A percentile compares a stretch with the other conserved stretches of the same genome.
Evolutionary conservation across 371 early-diverging fungal species (phyloP).

Genomic region (Haplosporangium sp.): DNA sequence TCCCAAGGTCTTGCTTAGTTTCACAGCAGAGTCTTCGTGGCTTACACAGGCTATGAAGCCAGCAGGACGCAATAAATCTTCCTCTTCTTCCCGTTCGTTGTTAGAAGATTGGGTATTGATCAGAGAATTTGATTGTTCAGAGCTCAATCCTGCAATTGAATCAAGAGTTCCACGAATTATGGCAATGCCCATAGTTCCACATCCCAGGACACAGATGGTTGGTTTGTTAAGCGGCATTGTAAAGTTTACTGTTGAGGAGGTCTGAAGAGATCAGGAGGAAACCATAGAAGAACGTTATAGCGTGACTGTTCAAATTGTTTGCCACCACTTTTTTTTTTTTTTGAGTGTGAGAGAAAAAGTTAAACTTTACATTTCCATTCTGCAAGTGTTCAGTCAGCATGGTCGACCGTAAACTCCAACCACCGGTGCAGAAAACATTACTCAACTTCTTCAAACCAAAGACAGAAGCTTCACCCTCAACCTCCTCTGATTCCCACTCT

Average conservation of each 20-base stretch:
- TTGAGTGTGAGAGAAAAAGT: no score
- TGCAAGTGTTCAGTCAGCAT: not conserved
- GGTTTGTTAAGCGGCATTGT: constrained; percentile 53
- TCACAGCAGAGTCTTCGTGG: constrained; percentile 53
- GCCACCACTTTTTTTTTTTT: constrained; percentile 14
- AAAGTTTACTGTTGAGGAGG: not conserved
- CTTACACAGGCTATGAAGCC: constrained; percentile 61
- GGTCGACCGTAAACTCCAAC: constrained; percentile 16
- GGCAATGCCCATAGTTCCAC: constrained; percentile 68
- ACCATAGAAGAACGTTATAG: not conserved
- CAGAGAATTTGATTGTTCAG: constrained; percentile 6
- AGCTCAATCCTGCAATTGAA: constrained; percentile 16
- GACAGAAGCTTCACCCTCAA: not conserved
- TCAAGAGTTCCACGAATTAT: constrained; percentile 63
- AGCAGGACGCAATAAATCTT: constrained; percentile 35
- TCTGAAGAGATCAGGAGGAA: not conserved
- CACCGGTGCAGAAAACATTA: constrained; percentile 26
- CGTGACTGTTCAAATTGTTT: constrained; percentile 1
- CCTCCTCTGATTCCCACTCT: not conserved
- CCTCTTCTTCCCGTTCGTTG: constrained; percentile 3
- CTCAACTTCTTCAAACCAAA: constrained; percentile 53
- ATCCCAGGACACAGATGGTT: constrained; percentile 61
- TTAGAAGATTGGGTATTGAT: not conserved
- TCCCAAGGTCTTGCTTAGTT: constrained; percentile 34
- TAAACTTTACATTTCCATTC: not conserved